Conservation (phyloP, 176 grass and related monocot genomes). For the barley (Hordeum vulgare) region MorexV3_pseudomolecules_assembly NC_058519.1:612679213-612679712, state of each 20-base stretch:
- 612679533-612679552: constrained; percentile 47
- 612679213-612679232: no score
- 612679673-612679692: constrained; percentile 8
- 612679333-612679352: no score
- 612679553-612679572: constrained; percentile 26
- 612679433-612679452: not conserved
- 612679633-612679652: constrained; percentile 39
- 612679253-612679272: no score
- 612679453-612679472: constrained; percentile 37
- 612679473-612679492: constrained; percentile 32
- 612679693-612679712: not conserved
- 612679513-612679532: constrained; percentile 18
- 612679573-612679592: constrained; percentile 37
- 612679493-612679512: constrained; percentile 28
- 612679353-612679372: no score
- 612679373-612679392: not conserved
- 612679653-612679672: not conserved
- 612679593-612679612: constrained; percentile 25
- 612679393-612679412: not conserved
- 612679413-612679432: not conserved
- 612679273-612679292: no score
- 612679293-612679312: no score
- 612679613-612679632: not conserved
- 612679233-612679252: no score
- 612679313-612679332: no score